Evolutionary conservation across 2,329 filamentous ascomycete genomes (phyloP).

Genomic region (Colletotrichum tofieldiae): DNA sequence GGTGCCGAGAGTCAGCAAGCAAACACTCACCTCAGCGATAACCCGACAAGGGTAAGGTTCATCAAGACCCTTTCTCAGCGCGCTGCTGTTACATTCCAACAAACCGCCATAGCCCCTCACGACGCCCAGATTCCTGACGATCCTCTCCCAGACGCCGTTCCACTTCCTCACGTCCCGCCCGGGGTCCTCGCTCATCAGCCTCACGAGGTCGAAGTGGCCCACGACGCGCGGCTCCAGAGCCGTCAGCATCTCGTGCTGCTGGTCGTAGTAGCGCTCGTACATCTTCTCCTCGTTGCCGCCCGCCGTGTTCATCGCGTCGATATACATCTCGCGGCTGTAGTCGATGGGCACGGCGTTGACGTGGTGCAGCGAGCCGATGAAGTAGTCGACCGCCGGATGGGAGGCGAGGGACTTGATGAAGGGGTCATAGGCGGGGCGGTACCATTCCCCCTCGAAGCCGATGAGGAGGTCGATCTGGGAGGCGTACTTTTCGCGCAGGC

Average conservation of each 20-base stretch:
- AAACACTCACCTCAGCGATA: conserved; percentile 78
- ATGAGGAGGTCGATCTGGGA: conserved; percentile 83
- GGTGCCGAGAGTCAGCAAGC: neutral
- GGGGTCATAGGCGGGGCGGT: conserved; percentile 75
- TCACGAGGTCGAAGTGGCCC: conserved; percentile 94
- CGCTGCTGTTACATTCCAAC: conserved; percentile 91
- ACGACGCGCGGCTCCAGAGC: conserved; percentile 82
- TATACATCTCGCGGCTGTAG: conserved; percentile 80
- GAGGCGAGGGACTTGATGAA: conserved; percentile 73
- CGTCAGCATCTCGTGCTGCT: conserved; percentile 85
- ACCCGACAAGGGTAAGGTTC: conserved; percentile 90
- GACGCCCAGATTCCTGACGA: conserved; percentile 81
- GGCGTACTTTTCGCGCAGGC: conserved; percentile 80
- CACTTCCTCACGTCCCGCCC: conserved; percentile 72
- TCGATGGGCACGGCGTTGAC: conserved; percentile 91
- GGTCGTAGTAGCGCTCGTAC: conserved; percentile 89
- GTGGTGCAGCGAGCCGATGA: conserved; percentile 94
- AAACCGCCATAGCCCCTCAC: conserved; percentile 83
- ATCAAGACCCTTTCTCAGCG: conserved; percentile 87
- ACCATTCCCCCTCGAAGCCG: conserved; percentile 95
- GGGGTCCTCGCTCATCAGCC: conserved; percentile 82
- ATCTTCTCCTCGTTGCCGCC: conserved; percentile 77
- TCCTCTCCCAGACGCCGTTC: conserved; percentile 79
- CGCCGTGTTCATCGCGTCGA: conserved; percentile 69
- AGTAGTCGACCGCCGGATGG: conserved; percentile 83